Conservation (phyloP, 768 basidiomycete species). For the Amyloporia xantha region DNA sequence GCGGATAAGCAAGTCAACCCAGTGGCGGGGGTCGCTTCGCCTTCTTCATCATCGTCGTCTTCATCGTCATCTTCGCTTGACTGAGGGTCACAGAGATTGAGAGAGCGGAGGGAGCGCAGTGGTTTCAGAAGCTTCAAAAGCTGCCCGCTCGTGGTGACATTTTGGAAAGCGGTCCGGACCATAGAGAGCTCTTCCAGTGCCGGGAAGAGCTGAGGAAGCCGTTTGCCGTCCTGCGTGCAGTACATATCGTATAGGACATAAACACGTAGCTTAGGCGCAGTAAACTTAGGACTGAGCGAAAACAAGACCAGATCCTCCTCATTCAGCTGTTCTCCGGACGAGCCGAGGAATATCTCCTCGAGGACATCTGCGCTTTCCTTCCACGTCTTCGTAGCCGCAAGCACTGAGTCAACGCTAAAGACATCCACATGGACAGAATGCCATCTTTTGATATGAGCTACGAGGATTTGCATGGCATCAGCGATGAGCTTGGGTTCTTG, state of each 20-base stretch:
- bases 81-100: neutral
- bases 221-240: neutral
- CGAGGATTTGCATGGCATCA: neutral
- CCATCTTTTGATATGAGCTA: neutral
- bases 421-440: neutral
- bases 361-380: neutral
- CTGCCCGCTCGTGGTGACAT: neutral
- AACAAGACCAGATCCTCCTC: neutral
- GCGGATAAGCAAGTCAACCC: neutral
- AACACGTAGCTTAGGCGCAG: neutral
- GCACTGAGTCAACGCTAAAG: neutral
- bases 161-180: neutral
- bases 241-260: neutral
- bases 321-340: neutral
- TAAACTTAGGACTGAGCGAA: neutral
- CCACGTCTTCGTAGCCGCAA: neutral
- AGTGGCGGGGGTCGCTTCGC: neutral
- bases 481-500: neutral
- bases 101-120: neutral
- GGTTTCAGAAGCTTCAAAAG: neutral
- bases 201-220: neutral
- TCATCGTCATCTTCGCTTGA: neutral
- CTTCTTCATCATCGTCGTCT: neutral
- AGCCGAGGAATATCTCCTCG: constrained; percentile 1
- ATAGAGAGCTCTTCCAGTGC: neutral